phyloP scores from a whole-genome alignment of 345 rosid species.

The Ceriops zippeliana region DNA sequence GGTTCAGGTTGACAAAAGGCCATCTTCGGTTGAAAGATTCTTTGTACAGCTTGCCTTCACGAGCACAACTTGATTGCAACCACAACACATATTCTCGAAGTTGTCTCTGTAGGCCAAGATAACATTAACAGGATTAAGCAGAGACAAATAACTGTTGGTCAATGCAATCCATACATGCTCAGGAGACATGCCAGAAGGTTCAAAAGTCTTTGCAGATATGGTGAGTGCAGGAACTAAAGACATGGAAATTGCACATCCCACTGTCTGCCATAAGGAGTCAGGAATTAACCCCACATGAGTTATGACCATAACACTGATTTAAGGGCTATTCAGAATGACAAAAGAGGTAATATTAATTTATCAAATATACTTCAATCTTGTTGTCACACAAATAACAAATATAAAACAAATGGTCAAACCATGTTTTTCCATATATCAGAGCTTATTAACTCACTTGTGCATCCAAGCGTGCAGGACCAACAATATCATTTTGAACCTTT shows the following conservation, averaged over 20 bases:
- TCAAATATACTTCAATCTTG: not conserved
- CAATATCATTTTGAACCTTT: slow-evolving; percentile 62
- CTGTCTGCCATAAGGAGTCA: not conserved
- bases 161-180: not conserved
- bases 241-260: not conserved
- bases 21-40: slow-evolving; percentile 76
- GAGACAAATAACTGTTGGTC: slow-evolving; percentile 2
- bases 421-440: slow-evolving; percentile 9
- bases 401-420: not conserved
- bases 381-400: not conserved
- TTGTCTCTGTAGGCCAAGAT: slow-evolving; percentile 46
- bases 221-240: not conserved
- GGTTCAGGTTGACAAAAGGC: slow-evolving; percentile 48
- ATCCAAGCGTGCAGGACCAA: slow-evolving; percentile 71
- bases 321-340: slow-evolving; percentile 2
- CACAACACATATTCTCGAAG: slow-evolving; percentile 63
- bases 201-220: not conserved
- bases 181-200: not conserved
- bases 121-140: slow-evolving; percentile 4
- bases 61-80: slow-evolving; percentile 64
- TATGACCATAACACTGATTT: slow-evolving; percentile 1
- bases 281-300: not conserved
- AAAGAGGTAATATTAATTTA: not conserved
- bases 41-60: slow-evolving; percentile 54
- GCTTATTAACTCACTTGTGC: slow-evolving; percentile 53